phyloP scores from a whole-genome alignment of 495 filamentous ascomycete species.

The Tetracladium setigerum region DNA sequence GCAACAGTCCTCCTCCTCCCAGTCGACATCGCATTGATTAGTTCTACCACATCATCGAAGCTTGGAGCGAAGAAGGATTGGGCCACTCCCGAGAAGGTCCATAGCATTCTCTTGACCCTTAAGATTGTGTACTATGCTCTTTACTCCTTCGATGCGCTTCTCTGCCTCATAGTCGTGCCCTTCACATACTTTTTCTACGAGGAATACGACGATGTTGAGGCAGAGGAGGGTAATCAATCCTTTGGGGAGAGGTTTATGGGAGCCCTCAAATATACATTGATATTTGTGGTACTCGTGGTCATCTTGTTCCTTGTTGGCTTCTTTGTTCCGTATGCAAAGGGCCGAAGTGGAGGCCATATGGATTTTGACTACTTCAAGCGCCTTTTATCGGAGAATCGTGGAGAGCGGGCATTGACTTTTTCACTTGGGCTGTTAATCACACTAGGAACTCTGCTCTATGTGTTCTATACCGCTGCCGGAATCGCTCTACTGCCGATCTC shows the following conservation, averaged over 20 bases:
- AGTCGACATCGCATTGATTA: conserved; percentile 91
- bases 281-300: conserved; percentile 69
- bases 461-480: conserved; percentile 81
- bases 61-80: conserved; percentile 86
- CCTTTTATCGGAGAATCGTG: conserved; percentile 76
- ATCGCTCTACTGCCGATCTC: conserved; percentile 83
- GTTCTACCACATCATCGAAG: conserved; percentile 69
- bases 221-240: conserved; percentile 68
- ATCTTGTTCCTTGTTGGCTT: conserved; percentile 88
- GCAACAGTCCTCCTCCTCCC: conserved; percentile 89
- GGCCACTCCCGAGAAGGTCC: conserved; percentile 73
- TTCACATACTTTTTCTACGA: conserved; percentile 99
- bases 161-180: conserved; percentile 85
- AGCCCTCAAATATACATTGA: conserved; percentile 84
- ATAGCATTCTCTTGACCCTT: conserved; percentile 67
- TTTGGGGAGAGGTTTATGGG: conserved; percentile 62
- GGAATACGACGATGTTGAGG: conserved; percentile 83
- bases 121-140: conserved; percentile 87
- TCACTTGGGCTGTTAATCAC: conserved; percentile 77
- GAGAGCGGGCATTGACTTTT: conserved; percentile 88
- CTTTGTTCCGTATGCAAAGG: conserved; percentile 72
- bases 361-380: conserved; percentile 89
- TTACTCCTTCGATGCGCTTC: conserved; percentile 84
- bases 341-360: conserved; percentile 50
- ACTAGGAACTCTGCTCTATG: conserved; percentile 75